Conservation (phyloP, 805 yeast genomes). For the Ogataea glucozyma region DNA sequence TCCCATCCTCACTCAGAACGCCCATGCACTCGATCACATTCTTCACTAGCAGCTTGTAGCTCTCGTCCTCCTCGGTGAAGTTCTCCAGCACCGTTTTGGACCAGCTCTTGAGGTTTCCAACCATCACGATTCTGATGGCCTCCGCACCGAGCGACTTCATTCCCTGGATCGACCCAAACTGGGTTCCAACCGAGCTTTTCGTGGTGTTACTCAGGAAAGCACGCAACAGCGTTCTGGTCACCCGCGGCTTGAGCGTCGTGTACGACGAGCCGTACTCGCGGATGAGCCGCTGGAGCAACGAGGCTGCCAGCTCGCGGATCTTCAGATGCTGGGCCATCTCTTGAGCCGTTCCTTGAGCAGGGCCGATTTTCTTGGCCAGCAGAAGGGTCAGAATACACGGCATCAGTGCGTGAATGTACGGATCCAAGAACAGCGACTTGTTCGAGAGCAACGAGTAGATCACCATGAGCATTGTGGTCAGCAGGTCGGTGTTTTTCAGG, state of each 20-base stretch:
- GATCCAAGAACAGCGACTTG: conserved; percentile 84
- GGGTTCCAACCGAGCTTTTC: conserved; percentile 81
- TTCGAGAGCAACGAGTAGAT: conserved; percentile 82
- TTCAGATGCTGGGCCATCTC: conserved; percentile 44
- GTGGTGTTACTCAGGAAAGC: conserved; percentile 76
- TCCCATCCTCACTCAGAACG: conserved; percentile 42
- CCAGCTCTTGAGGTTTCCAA: conserved; percentile 89
- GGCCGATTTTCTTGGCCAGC: conserved; percentile 85
- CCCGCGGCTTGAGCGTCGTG: conserved; percentile 87
- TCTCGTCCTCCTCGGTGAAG: conserved; percentile 22
- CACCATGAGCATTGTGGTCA: conserved; percentile 86
- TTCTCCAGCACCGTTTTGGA: conserved; percentile 51
- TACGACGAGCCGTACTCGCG: conserved; percentile 80
- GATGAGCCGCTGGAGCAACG: conserved; percentile 76
- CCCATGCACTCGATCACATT: conserved; percentile 56
- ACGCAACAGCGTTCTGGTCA: conserved; percentile 86
- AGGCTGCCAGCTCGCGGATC: conserved; percentile 86
- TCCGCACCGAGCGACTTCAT: conserved; percentile 82
- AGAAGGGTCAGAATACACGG: conserved; percentile 92
- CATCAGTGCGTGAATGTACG: conserved; percentile 93
- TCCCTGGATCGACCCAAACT: conserved; percentile 89
- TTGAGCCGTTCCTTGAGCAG: conserved; percentile 23
- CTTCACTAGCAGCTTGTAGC: conserved; percentile 39
- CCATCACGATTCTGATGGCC: conserved; percentile 76
- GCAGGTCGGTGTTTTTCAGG: conserved; percentile 64